A percentile compares a stretch with the other conserved stretches of the same genome.
These are phyloP conservation scores for Suillus hirtellus DNA, from an alignment of 768 basidiomycete genomes.

Conservation along the genomic window DNA sequence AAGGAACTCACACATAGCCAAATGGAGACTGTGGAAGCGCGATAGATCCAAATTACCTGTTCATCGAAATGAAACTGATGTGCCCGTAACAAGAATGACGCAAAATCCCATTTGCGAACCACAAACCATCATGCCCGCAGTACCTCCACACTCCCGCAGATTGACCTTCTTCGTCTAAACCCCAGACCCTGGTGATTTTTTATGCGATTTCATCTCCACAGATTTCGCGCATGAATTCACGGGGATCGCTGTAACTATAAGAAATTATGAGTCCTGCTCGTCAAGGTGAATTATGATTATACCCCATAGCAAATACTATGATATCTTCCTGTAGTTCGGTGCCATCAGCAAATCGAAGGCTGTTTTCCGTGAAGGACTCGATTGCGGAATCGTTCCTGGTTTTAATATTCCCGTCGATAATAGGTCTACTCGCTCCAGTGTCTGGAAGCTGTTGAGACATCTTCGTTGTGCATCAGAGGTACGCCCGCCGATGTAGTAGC, in stretches of 20 bases:
- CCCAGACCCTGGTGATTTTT: conserved; percentile 52
- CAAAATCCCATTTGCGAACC: conserved; percentile 28
- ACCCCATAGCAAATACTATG: conserved; percentile 35
- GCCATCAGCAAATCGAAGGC: conserved; percentile 33
- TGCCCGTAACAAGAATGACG: background rate
- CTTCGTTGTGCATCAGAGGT: background rate
- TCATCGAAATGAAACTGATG: background rate
- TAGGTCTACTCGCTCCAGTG: conserved; percentile 43
- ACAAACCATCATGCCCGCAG: conserved; percentile 37
- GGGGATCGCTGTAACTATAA: conserved; percentile 47
- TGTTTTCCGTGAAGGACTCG: conserved; percentile 30
- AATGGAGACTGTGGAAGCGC: conserved; percentile 32
- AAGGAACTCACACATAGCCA: conserved; percentile 30
- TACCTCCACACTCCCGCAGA: conserved; percentile 40
- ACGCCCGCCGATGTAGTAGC: conserved; percentile 41
- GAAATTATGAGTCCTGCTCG: background rate
- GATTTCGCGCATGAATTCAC: conserved; percentile 40
- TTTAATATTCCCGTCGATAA: conserved; percentile 50
- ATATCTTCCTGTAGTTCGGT: conserved; percentile 33
- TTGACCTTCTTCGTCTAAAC: conserved; percentile 64
- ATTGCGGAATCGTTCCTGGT: conserved; percentile 44
- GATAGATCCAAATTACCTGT: conserved; percentile 26
- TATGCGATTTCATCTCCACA: conserved; percentile 40
- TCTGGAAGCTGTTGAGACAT: conserved; percentile 20
- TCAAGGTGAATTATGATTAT: background rate